Conservation (phyloP, 805 yeast species). For the Cyberlindnera euphorbiiphila region DNA sequence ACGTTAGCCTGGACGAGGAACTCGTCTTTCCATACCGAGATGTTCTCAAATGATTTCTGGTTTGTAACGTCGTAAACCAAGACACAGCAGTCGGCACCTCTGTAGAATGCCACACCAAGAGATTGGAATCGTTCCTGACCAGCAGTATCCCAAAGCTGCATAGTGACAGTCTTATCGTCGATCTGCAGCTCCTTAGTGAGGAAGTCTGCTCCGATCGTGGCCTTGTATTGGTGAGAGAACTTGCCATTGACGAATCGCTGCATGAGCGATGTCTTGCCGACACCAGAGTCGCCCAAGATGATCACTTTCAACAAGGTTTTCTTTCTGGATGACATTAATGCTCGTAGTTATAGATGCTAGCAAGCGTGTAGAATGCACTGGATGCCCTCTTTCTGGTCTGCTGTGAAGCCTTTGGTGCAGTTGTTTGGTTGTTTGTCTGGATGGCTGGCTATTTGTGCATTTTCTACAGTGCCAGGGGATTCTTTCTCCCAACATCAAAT, state of each 20-base stretch:
- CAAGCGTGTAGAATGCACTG: too few species aligned
- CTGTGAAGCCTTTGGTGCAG: too few species aligned
- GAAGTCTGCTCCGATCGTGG: conserved; percentile 97
- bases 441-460: not conserved
- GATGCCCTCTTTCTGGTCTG: too few species aligned
- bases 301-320: conserved; percentile 81
- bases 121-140: conserved; percentile 98
- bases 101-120: conserved; percentile 92
- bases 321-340: conserved; percentile 44
- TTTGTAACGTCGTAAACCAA: conserved; percentile 94
- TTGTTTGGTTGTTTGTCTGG: too few species aligned
- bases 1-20: conserved; percentile 92
- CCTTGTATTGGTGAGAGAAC: conserved; percentile 93
- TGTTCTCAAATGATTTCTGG: conserved; percentile 84
- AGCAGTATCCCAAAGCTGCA: conserved; percentile 97
- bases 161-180: conserved; percentile 57
- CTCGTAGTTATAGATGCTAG: too few species aligned
- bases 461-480: too few species aligned
- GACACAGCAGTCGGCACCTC: conserved; percentile 98
- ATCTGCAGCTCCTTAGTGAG: conserved; percentile 84
- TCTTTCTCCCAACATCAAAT: not conserved
- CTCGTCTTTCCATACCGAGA: conserved; percentile 93
- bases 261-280: conserved; percentile 95
- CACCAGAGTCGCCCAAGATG: conserved; percentile 95
- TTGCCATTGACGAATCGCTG: conserved; percentile 95